Evolutionary conservation across 192 early-diverging fungal genomes (phyloP).

Genomic region (Coemansia javaensis): DNA sequence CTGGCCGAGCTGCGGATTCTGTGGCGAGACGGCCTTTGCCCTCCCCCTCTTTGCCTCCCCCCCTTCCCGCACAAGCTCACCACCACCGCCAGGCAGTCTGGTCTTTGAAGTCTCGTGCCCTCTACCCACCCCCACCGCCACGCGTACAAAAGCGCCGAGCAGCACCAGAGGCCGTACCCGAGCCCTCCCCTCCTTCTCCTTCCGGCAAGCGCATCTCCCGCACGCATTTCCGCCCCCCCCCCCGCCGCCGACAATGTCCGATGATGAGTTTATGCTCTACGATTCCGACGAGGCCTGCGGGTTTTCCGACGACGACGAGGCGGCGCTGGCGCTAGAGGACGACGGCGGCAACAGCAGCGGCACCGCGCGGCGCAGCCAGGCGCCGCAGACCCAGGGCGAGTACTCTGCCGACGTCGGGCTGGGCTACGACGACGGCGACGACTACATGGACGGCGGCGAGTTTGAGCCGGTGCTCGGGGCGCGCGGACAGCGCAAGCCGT

Average conservation of each 20-base stretch:
- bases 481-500: conserved; percentile 16
- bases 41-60: too few species aligned
- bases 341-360: background rate
- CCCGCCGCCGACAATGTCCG: conserved; percentile 16
- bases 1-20: background rate
- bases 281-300: conserved; percentile 32
- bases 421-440: conserved; percentile 26
- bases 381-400: conserved; percentile 18
- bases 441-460: conserved; percentile 16
- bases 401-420: conserved; percentile 14
- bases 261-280: conserved; percentile 39
- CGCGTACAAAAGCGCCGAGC: too few species aligned
- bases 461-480: conserved; percentile 24
- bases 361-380: conserved; percentile 7
- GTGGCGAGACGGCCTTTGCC: background rate
- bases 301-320: conserved; percentile 32
- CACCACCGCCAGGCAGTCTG: too few species aligned
- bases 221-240: too few species aligned
- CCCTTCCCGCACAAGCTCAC: too few species aligned
- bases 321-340: background rate
- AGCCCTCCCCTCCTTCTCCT: too few species aligned
- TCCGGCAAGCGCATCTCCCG: too few species aligned
- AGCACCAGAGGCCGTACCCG: too few species aligned
- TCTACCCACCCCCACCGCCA: too few species aligned
- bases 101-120: too few species aligned